Conservation (phyloP, 2,329 filamentous ascomycete genomes). For the Nothophoma quercina region DNA sequence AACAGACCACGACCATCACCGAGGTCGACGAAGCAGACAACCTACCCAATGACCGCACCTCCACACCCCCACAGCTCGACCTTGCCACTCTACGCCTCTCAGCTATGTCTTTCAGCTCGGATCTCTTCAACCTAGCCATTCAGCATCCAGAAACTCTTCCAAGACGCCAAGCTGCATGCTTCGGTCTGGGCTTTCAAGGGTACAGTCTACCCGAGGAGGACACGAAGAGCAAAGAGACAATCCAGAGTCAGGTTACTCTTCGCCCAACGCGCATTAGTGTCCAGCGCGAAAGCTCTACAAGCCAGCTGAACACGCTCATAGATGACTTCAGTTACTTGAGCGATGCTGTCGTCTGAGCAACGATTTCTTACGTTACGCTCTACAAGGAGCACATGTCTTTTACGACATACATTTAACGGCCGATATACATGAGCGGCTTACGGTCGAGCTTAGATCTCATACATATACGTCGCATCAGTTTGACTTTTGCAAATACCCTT, state of each 20-base stretch:
- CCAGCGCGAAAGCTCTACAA: conserved; percentile 32
- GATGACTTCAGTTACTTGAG: conserved; percentile 46
- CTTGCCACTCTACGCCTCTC: conserved; percentile 37
- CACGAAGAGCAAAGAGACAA: conserved; percentile 34
- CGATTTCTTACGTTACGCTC: background rate
- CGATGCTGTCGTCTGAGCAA: conserved; percentile 36
- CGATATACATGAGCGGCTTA: background rate
- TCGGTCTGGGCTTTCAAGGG: conserved; percentile 43
- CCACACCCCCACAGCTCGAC: conserved; percentile 34
- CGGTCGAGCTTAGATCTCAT: background rate
- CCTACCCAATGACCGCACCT: conserved; percentile 12
- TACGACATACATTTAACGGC: conserved; percentile 8
- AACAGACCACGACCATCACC: conserved; percentile 13
- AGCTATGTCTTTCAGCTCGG: conserved; percentile 32
- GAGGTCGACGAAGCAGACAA: conserved; percentile 11
- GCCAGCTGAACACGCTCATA: conserved; percentile 36
- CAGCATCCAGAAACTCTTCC: conserved; percentile 31
- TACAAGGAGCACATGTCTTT: background rate
- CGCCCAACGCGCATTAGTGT: conserved; percentile 22
- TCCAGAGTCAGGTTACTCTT: conserved; percentile 28
- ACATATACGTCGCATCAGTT: background rate
- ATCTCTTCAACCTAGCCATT: conserved; percentile 39
- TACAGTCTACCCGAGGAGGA: conserved; percentile 45
- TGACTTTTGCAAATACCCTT: background rate
- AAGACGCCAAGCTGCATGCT: conserved; percentile 42